phyloP scores from a whole-genome alignment of 1,284 basidiomycete species.

The Ganoderma leucocontextum region DNA sequence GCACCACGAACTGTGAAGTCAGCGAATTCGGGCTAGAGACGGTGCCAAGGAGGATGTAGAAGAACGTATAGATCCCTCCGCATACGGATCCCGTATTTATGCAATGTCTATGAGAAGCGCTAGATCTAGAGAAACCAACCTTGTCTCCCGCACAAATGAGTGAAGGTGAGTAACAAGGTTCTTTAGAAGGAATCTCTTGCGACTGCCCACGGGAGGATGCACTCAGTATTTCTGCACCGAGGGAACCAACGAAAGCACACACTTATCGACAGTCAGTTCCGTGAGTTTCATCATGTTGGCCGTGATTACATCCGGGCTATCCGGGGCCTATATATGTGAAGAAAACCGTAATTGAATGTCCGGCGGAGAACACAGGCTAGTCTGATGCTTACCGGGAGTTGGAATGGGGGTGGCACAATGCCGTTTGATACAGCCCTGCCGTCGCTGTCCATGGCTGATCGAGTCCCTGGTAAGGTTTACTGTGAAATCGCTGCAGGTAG shows the following conservation, averaged over 20 bases:
- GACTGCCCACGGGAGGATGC: slow-evolving; percentile 27
- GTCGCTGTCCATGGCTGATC: slow-evolving; percentile 14
- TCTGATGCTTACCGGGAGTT: slow-evolving; percentile 40
- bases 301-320: slow-evolving; percentile 63
- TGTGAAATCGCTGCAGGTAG: neutral
- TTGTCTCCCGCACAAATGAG: slow-evolving; percentile 72
- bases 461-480: neutral
- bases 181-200: slow-evolving; percentile 47
- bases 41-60: neutral
- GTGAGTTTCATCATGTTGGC: slow-evolving; percentile 60
- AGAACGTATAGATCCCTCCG: no score
- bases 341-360: slow-evolving; percentile 5
- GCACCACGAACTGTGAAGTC: neutral
- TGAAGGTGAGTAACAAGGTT: slow-evolving; percentile 61
- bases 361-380: neutral
- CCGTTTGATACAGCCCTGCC: slow-evolving; percentile 40
- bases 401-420: slow-evolving; percentile 40
- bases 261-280: slow-evolving; percentile 53
- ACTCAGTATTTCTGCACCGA: neutral
- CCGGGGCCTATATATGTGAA: slow-evolving; percentile 50
- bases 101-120: no score
- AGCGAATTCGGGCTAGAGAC: no score
- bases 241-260: slow-evolving; percentile 27
- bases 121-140: slow-evolving; percentile 41
- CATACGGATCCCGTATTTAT: no score